Evolutionary conservation across 345 rosid genomes (phyloP), one percentile per base, ranked within the genome.

Genomic region (Murraya koenigii): DNA sequence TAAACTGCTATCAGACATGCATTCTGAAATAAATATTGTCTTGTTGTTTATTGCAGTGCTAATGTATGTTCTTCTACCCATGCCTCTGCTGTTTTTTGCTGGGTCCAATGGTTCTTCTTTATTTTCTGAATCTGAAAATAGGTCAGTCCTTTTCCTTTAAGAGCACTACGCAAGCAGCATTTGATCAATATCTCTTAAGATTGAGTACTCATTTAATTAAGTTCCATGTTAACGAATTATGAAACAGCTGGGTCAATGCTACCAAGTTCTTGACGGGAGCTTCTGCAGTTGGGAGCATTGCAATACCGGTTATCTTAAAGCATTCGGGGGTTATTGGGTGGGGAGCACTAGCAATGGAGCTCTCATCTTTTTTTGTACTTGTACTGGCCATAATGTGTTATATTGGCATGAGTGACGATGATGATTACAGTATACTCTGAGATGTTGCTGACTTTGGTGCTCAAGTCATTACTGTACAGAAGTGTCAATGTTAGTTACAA

Each of bases 181-280:
- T 62, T 65, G 68, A 63, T 63, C 36, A 44, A 41, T 44, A 39
- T 71, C 5, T 69, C 8, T 64, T 35, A 9, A 47, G 19, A 3
- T 30, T 66, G 35, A 75, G 28, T 41, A 14, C 35, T 56, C 35
- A 20, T 47, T 60, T 9, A 44, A 64, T 55, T 19, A 47, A 26
- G 30, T 33, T 28, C 41, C 58, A 30, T 67, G 26, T 38, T 49
- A 5, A 75, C 75, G 52, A 65, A 65, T 75, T 33, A 69, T 77
- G 66, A 39, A 69, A 75, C 83, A 96, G 97, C n/a, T 96, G 99
- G 98, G 90, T 86, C 68, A 96, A 88, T 41, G 95, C 91, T 54
- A 92, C 98, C 47, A 94, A 96, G 90, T 96, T 92, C 86, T 77
- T 96, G 87, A 90, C 98, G 0, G 99, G 99, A 73, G 95, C 97